phyloP scores from a whole-genome alignment of 306 rosid genomes.

The Fagus sylvatica region DNA sequence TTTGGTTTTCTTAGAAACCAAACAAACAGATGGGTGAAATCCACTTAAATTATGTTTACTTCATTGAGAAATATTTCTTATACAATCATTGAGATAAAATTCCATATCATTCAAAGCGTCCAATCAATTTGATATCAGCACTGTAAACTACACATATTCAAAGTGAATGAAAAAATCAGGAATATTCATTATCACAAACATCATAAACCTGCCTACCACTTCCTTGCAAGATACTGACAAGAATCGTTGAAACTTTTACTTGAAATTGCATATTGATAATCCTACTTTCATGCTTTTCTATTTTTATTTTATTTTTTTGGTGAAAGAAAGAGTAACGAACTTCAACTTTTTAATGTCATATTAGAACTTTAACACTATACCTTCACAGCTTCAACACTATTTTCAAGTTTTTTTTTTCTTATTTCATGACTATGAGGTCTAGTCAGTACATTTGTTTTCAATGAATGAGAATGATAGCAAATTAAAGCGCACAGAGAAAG shows the following conservation, averaged over 20 bases:
- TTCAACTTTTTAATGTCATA: background rate
- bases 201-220: background rate
- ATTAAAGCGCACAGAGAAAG: background rate
- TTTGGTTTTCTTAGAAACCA: too few species aligned
- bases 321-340: conserved; percentile 4
- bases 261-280: background rate
- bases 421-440: background rate
- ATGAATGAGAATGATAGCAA: too few species aligned
- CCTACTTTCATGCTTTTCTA: background rate
- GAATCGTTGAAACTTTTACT: background rate
- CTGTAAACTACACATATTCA: background rate
- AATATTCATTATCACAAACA: background rate
- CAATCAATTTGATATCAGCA: background rate
- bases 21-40: too few species aligned
- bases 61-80: too few species aligned
- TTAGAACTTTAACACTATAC: background rate
- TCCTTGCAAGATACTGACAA: background rate
- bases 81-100: background rate
- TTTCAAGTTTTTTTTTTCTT: background rate
- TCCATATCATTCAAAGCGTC: background rate
- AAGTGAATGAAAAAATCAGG: background rate
- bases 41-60: too few species aligned
- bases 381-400: background rate
- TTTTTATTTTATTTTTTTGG: background rate
- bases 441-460: background rate